Evolutionary conservation across 2,329 filamentous ascomycete genomes (phyloP), one percentile per base, ranked within the genome.

Genomic region (Talaromyces funiculosus): DNA sequence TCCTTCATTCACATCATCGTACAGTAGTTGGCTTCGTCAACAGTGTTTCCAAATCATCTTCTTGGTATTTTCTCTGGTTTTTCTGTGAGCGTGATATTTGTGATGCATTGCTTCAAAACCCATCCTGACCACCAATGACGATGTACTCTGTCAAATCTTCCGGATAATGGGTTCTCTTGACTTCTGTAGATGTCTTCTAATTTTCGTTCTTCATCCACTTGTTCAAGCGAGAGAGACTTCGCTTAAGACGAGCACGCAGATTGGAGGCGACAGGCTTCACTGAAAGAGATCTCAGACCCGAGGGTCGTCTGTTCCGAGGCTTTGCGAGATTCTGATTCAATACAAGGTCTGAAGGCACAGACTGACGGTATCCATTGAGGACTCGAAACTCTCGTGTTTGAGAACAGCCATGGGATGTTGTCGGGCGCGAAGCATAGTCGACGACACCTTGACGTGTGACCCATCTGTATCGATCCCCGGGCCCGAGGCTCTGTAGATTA

Each of bases 211-310:
- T 66, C 33, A 69, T 63, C 12, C 63, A 53, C 43, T 53, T 65
- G 45, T 64, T 67, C 38, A 68, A 45, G 12, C 53, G 61, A n/a
- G 62, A 63, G 14, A 68, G 37, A 24, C 61, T 68, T 33, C 56
- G 65, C 51, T 61, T 59, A 7, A 68, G 45, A 10, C 59, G 60
- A 37, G 55, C 55, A 3, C 63, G 63, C 60, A 68, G 56, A 5
- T 40, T 62, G 4, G 51, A 64, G 3, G 67, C 55, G 2, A 68
- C 37, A 1, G 66, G 63, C n/a, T 54, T 62, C 1, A 60, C 29
- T 3, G 57, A 58, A 38, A 60, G 40, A 22, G 63, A 55, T 33
- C 38, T 65, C 53, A 63, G 61, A 9, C 55, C 53, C n/a, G 35
- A 60, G 29, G 47, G 10, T 33, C 43, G 49, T 29, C 12, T 58